phyloP scores from a whole-genome alignment of 2,329 filamentous ascomycete genomes.

The Elsinoe fawcettii region DNA sequence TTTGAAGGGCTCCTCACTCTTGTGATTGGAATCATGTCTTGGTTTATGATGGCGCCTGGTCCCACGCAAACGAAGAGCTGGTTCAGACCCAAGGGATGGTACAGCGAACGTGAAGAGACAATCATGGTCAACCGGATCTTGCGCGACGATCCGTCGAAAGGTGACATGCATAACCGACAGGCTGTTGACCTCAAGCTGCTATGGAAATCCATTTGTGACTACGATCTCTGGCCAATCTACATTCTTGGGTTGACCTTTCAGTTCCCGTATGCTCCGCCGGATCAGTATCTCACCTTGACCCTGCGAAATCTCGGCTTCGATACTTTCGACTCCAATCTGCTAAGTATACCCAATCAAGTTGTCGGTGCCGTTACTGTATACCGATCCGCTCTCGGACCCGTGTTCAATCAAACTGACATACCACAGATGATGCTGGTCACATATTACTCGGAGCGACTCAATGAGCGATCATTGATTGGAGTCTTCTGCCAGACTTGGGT shows the following conservation, averaged over 20 bases:
- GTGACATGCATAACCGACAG: constrained; percentile 54
- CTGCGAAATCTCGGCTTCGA: constrained; percentile 51
- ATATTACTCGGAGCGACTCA: constrained; percentile 42
- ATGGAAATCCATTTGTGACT: constrained; percentile 49
- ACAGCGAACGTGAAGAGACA: constrained; percentile 56
- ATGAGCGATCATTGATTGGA: constrained; percentile 44
- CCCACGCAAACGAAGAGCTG: constrained; percentile 57
- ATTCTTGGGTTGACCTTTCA: constrained; percentile 47
- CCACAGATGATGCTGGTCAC: constrained; percentile 44
- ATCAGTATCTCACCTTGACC: constrained; percentile 52
- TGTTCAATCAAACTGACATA: constrained; percentile 18
- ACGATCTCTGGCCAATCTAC: constrained; percentile 48
- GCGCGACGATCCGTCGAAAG: constrained; percentile 49
- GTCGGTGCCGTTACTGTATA: constrained; percentile 28
- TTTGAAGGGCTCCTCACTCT: constrained; percentile 43
- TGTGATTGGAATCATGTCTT: constrained; percentile 48
- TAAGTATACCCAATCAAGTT: constrained; percentile 47
- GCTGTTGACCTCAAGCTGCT: constrained; percentile 45
- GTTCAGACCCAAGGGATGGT: constrained; percentile 61
- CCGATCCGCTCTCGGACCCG: constrained; percentile 18
- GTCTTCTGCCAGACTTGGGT: constrained; percentile 34
- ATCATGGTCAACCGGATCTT: constrained; percentile 56
- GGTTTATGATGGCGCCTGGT: constrained; percentile 52
- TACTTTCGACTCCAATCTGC: constrained; percentile 55
- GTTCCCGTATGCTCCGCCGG: constrained; percentile 45